These are phyloP conservation scores for Geotrichum reessii DNA, from an alignment of 1,139 yeast genomes.

Conservation along the genomic window DNA sequence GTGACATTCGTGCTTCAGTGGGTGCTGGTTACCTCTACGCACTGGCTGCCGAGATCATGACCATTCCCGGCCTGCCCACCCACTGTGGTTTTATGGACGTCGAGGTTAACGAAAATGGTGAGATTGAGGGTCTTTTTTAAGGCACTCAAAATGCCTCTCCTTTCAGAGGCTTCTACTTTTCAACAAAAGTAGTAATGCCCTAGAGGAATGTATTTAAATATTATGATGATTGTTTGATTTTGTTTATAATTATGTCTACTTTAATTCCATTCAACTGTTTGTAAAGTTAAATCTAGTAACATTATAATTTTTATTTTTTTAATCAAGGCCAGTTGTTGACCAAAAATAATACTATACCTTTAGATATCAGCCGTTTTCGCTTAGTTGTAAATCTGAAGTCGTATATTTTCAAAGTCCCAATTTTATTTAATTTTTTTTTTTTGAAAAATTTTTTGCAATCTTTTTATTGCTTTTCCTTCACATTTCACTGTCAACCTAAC, in stretches of 20 bases:
- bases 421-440: neutral
- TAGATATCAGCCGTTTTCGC: neutral
- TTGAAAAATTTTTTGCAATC: neutral
- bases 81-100: slow-evolving; percentile 96
- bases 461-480: neutral
- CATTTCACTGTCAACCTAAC: neutral
- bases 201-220: neutral
- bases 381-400: neutral
- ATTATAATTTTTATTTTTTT: neutral
- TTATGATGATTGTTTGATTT: slow-evolving; percentile 1
- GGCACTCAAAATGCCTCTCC: neutral
- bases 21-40: slow-evolving; percentile 98
- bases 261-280: slow-evolving; percentile 16
- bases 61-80: slow-evolving; percentile 96
- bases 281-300: neutral
- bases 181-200: slow-evolving; percentile 6
- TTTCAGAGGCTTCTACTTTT: slow-evolving; percentile 3
- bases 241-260: neutral
- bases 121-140: slow-evolving; percentile 88
- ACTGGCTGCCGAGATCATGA: slow-evolving; percentile 93
- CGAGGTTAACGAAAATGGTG: slow-evolving; percentile 88
- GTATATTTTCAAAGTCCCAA: neutral
- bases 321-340: neutral
- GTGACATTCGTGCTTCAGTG: slow-evolving; percentile 88
- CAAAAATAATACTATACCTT: neutral